Conservation (phyloP, 305 asterid species). For the Withania somnifera region DNA sequence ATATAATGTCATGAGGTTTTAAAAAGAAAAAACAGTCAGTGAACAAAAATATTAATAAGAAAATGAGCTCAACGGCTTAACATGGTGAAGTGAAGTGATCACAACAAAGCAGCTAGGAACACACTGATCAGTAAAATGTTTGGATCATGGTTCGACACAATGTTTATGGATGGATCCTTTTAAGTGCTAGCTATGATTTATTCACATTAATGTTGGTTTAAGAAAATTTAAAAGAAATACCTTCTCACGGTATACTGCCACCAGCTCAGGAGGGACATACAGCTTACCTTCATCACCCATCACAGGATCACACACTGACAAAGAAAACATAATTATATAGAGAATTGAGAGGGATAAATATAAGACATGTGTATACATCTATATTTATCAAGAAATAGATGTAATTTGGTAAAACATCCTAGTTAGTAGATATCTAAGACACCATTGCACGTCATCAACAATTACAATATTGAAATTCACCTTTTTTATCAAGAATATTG, state of each 20-base stretch:
- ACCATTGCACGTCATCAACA: not conserved
- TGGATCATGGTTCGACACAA: not conserved
- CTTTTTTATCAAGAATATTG: not conserved
- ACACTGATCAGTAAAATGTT: not conserved
- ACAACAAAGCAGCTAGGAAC: not conserved
- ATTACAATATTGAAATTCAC: not conserved
- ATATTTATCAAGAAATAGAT: not conserved
- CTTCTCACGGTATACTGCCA: conserved; percentile 86
- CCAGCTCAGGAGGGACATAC: conserved; percentile 81
- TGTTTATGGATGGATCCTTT: not conserved
- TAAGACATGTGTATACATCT: not conserved
- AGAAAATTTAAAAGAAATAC: conserved; percentile 18
- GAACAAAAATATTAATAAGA: not conserved
- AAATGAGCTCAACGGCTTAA: not conserved
- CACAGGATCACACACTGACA: conserved; percentile 93
- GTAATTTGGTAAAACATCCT: not conserved
- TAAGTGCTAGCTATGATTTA: not conserved
- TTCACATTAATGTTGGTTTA: not conserved
- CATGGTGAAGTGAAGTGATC: not conserved
- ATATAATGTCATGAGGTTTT: not conserved
- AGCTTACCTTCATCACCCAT: conserved; percentile 96
- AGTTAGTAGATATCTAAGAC: not conserved
- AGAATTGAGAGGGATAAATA: not conserved
- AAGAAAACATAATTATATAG: conserved; percentile 14
- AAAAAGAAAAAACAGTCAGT: not conserved